Conservation (phyloP, 1,284 basidiomycete genomes). For the Cryptococcus sp. region DNA sequence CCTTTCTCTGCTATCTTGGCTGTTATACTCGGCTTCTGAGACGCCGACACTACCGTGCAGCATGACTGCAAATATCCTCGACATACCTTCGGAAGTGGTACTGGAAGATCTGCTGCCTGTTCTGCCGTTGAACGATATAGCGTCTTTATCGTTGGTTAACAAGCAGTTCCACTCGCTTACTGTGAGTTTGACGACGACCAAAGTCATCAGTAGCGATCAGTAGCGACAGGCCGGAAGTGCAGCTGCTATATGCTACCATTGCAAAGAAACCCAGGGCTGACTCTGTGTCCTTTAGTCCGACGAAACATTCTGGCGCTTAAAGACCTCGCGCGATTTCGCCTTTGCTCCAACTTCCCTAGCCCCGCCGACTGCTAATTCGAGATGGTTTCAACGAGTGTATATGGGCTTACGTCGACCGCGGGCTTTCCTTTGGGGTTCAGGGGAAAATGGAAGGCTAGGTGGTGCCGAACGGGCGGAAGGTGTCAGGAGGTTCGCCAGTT, state of each 20-base stretch:
- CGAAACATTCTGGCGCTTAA: slow-evolving; percentile 75
- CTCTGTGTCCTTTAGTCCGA: slow-evolving; percentile 56
- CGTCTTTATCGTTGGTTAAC: slow-evolving; percentile 55
- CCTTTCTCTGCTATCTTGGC: too few species aligned
- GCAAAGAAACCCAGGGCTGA: slow-evolving; percentile 1
- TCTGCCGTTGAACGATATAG: slow-evolving; percentile 63
- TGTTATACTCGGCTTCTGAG: too few species aligned
- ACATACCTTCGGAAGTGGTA: slow-evolving; percentile 62
- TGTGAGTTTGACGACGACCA: slow-evolving; percentile 19
- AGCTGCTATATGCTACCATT: not conserved
- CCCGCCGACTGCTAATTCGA: slow-evolving; percentile 19
- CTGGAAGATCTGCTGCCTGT: slow-evolving; percentile 69
- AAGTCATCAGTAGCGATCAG: not conserved
- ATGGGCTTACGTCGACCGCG: slow-evolving; percentile 63
- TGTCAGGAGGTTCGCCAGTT: slow-evolving; percentile 58
- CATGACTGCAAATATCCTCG: slow-evolving; percentile 15
- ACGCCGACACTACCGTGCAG: not conserved
- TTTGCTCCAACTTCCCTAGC: slow-evolving; percentile 59
- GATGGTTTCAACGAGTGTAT: slow-evolving; percentile 78
- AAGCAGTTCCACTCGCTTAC: slow-evolving; percentile 30
- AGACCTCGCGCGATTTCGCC: slow-evolving; percentile 72
- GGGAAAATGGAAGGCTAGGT: slow-evolving; percentile 44
- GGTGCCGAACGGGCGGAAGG: slow-evolving; percentile 24
- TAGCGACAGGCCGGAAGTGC: not conserved
- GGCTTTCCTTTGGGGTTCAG: slow-evolving; percentile 80